Percentiles rank a stretch among this genome's conserved stretches.
Conservation (phyloP, 2,329 filamentous ascomycete genomes). For the Orbilia javanica region DNA sequence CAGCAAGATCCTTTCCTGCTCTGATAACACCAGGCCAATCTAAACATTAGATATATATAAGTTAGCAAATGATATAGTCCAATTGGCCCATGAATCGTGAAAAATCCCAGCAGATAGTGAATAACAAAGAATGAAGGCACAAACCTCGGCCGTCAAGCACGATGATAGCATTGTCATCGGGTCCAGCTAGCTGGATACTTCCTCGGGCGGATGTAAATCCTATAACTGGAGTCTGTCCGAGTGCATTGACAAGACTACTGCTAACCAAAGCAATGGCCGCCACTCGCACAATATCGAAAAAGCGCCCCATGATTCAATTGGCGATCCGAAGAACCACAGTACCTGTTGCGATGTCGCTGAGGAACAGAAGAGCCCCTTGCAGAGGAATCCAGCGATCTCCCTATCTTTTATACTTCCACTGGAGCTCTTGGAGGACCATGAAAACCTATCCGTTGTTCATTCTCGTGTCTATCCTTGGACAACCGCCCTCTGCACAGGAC, state of each 20-base stretch:
- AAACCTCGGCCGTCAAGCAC: conserved; percentile 55
- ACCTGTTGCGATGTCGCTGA: conserved; percentile 37
- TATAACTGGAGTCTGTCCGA: conserved; percentile 51
- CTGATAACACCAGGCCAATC: conserved; percentile 72
- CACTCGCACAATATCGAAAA: conserved; percentile 44
- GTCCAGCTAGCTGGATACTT: conserved; percentile 49
- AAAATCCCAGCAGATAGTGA: not conserved
- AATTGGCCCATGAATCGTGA: not conserved
- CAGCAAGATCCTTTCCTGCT: conserved; percentile 75
- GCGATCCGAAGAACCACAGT: conserved; percentile 39
- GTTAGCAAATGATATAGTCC: conserved; percentile 3
- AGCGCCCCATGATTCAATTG: conserved; percentile 52
- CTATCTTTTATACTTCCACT: conserved; percentile 49
- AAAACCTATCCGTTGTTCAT: not conserved
- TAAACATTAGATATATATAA: conserved; percentile 12
- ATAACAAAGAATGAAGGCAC: not conserved
- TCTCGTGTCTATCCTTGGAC: conserved; percentile 16
- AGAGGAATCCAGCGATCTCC: conserved; percentile 9
- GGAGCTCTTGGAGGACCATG: not conserved
- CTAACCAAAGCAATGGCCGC: conserved; percentile 51
- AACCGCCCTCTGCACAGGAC: conserved; percentile 11
- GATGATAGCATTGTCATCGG: conserved; percentile 45
- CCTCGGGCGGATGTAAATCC: conserved; percentile 45
- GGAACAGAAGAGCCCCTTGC: conserved; percentile 34
- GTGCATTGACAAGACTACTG: conserved; percentile 51